Conservation (phyloP, 2,329 filamentous ascomycete species). For the Didymella pinodella region DNA sequence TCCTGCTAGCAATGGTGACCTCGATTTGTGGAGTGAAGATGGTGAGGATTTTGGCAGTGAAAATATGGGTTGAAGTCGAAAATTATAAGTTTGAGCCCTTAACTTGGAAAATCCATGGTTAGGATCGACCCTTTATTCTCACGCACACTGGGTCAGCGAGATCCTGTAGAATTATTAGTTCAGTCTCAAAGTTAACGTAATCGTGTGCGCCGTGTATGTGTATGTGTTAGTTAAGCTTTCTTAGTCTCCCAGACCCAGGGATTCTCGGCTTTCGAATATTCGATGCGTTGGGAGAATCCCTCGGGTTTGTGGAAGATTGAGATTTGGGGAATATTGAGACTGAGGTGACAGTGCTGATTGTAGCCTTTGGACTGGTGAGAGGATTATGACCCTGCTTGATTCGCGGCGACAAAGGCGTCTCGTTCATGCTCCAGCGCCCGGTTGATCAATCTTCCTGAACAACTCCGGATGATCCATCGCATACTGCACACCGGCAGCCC, state of each 20-base stretch:
- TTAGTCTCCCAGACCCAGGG: neutral
- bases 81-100: neutral
- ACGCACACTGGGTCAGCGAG: no score
- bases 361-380: neutral
- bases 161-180: no score
- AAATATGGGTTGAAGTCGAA: neutral
- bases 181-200: neutral
- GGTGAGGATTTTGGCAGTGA: neutral
- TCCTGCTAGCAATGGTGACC: no score
- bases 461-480: conserved; percentile 37
- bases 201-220: neutral
- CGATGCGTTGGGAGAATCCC: neutral
- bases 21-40: neutral
- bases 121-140: neutral
- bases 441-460: conserved; percentile 25
- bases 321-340: neutral
- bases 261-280: neutral
- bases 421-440: conserved; percentile 10
- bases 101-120: neutral
- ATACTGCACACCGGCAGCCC: conserved; percentile 39
- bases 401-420: neutral
- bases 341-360: neutral
- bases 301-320: no score
- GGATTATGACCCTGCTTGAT: neutral
- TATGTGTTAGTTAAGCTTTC: neutral